Conservation (phyloP, 1,284 basidiomycete species). For the Cryptococcus sp. region DNA sequence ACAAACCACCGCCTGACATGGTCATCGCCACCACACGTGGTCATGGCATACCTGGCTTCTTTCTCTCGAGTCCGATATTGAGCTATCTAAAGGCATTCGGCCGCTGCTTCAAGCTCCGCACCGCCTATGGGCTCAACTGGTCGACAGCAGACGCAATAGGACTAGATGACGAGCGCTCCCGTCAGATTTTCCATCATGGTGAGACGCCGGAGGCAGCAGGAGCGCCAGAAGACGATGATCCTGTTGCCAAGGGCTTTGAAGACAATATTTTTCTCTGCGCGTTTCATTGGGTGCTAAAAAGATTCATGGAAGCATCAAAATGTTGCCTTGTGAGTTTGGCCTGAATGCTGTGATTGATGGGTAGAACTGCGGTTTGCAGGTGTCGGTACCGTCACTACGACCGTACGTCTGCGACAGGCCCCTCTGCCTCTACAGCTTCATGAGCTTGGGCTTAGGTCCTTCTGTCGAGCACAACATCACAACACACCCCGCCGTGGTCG, state of each 20-base stretch:
- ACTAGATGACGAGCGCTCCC: constrained; percentile 18
- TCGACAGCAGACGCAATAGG: constrained; percentile 20
- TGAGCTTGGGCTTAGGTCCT: constrained; percentile 32
- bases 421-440: constrained; percentile 30
- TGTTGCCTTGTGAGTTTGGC: constrained; percentile 25
- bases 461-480: constrained; percentile 31
- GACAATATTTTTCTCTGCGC: constrained; percentile 25
- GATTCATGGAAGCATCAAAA: constrained; percentile 26
- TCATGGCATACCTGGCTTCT: constrained; percentile 19
- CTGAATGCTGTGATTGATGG: neutral
- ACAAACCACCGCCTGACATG: constrained; percentile 22
- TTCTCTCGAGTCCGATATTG: constrained; percentile 18
- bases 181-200: constrained; percentile 13
- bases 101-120: constrained; percentile 22
- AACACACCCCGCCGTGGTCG: constrained; percentile 30
- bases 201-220: neutral
- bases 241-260: constrained; percentile 20
- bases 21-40: constrained; percentile 13
- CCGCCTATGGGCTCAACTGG: constrained; percentile 20
- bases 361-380: constrained; percentile 30
- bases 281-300: constrained; percentile 25
- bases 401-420: constrained; percentile 32
- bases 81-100: constrained; percentile 23
- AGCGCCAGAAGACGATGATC: constrained; percentile 17
- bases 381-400: constrained; percentile 22